These are phyloP conservation scores for Leccinellum albellum DNA, from an alignment of 768 basidiomycete species.

Conservation along the genomic window DNA sequence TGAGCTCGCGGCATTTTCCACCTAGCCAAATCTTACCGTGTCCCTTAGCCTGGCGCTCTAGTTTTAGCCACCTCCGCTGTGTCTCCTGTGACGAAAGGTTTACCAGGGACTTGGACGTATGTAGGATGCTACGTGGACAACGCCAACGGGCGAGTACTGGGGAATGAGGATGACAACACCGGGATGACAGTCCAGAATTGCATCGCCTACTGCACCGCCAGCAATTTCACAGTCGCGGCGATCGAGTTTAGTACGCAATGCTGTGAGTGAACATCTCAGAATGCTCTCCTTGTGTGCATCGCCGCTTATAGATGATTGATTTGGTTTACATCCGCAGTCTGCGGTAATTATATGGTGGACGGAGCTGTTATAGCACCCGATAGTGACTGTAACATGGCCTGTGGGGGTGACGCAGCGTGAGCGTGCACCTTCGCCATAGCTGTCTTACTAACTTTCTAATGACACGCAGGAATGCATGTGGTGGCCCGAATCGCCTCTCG, in stretches of 20 bases:
- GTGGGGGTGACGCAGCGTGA: constrained; percentile 64
- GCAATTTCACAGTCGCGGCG: constrained; percentile 64
- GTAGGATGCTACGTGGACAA: constrained; percentile 72
- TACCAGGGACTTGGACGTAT: constrained; percentile 58
- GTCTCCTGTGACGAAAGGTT: constrained; percentile 45
- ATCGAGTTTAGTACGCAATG: constrained; percentile 57
- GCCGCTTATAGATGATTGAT: constrained; percentile 1
- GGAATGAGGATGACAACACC: constrained; percentile 36
- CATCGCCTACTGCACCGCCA: constrained; percentile 49
- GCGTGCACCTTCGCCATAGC: constrained; percentile 13
- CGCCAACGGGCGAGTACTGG: constrained; percentile 59
- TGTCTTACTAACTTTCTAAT: background rate
- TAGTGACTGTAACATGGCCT: constrained; percentile 66
- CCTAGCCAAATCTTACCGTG: background rate
- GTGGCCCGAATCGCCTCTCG: constrained; percentile 68
- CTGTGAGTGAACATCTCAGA: constrained; percentile 35
- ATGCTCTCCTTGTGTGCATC: background rate
- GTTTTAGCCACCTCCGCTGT: background rate
- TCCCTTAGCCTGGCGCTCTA: background rate
- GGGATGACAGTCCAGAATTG: constrained; percentile 60
- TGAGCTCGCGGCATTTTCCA: background rate
- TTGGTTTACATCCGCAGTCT: constrained; percentile 43
- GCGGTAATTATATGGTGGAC: constrained; percentile 61
- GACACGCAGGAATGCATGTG: constrained; percentile 57
- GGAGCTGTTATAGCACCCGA: constrained; percentile 52